Conservation (phyloP, 768 basidiomycete species). For the Tulasnella sp. region DNA sequence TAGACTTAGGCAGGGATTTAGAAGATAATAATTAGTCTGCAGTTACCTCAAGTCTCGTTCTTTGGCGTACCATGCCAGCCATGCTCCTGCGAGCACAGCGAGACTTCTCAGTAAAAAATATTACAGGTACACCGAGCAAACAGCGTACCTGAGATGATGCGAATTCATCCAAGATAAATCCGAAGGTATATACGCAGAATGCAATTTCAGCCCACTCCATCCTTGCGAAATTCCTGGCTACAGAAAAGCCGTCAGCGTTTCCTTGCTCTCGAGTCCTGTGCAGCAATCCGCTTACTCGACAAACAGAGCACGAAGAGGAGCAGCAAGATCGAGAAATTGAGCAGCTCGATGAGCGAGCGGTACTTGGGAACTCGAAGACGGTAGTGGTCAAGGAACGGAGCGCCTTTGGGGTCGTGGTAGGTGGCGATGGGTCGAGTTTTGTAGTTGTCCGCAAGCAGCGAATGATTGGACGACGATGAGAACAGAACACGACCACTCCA, state of each 20-base stretch:
- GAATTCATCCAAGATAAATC: conserved; percentile 79
- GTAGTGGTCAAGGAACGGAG: conserved; percentile 77
- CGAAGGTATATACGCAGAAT: conserved; percentile 65
- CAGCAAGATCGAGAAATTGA: conserved; percentile 60
- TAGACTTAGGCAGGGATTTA: conserved; percentile 40
- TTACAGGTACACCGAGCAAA: background rate
- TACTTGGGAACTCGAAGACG: conserved; percentile 81
- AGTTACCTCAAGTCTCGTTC: background rate
- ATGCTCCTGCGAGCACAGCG: conserved; percentile 39
- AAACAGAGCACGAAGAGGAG: conserved; percentile 64
- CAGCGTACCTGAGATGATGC: conserved; percentile 45
- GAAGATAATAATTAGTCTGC: background rate
- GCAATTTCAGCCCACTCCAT: conserved; percentile 53
- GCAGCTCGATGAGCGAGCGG: conserved; percentile 61
- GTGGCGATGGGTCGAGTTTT: conserved; percentile 57
- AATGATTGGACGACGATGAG: conserved; percentile 45
- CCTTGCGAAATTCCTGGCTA: conserved; percentile 44
- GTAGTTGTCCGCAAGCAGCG: conserved; percentile 85
- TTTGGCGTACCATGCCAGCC: conserved; percentile 67
- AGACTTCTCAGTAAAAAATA: background rate
- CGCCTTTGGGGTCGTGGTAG: conserved; percentile 52
- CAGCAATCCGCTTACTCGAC: conserved; percentile 39
- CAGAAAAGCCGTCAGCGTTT: background rate
- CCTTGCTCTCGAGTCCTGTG: background rate
- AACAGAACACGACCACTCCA: conserved; percentile 58